phyloP scores from a whole-genome alignment of 129 eudicot species.

The Chrysanthemum lavandulifolium region DNA sequence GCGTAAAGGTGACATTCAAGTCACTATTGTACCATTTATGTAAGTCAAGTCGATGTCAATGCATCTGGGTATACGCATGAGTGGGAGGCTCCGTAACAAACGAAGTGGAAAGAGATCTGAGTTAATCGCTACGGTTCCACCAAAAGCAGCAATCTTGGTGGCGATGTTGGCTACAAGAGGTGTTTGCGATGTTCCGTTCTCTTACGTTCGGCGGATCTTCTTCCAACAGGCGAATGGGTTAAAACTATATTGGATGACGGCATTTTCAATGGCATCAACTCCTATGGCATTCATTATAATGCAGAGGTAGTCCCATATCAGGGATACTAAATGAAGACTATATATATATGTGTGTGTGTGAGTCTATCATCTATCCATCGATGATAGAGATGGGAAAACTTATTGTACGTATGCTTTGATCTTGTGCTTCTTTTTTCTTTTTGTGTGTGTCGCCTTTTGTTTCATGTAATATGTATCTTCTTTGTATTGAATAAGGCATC shows the following conservation, averaged over 20 bases:
- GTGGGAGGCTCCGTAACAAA: not conserved
- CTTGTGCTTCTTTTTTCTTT: too few relatives aligned
- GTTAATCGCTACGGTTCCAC: not conserved
- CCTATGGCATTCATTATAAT: not conserved
- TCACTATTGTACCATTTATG: not conserved
- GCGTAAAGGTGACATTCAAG: not conserved
- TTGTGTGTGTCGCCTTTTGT: too few relatives aligned
- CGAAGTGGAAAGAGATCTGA: not conserved
- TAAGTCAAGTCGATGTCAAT: not conserved
- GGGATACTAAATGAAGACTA: not conserved
- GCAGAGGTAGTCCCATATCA: not conserved
- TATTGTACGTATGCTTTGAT: too few relatives aligned
- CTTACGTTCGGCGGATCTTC: slow-evolving; percentile 12
- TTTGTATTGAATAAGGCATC: too few relatives aligned
- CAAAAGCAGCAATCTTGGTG: not conserved
- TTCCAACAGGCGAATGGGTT: not conserved
- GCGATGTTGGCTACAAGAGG: not conserved
- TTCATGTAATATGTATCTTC: too few relatives aligned
- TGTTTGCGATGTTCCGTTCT: not conserved
- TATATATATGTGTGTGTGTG: too few relatives aligned
- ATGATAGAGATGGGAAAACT: too few relatives aligned
- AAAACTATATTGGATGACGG: not conserved
- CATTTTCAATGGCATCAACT: slow-evolving; percentile 6
- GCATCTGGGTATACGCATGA: not conserved
- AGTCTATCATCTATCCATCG: too few relatives aligned